Conservation (phyloP, 1,139 yeast genomes). For the Saccharomycopsis hybrid region DNA sequence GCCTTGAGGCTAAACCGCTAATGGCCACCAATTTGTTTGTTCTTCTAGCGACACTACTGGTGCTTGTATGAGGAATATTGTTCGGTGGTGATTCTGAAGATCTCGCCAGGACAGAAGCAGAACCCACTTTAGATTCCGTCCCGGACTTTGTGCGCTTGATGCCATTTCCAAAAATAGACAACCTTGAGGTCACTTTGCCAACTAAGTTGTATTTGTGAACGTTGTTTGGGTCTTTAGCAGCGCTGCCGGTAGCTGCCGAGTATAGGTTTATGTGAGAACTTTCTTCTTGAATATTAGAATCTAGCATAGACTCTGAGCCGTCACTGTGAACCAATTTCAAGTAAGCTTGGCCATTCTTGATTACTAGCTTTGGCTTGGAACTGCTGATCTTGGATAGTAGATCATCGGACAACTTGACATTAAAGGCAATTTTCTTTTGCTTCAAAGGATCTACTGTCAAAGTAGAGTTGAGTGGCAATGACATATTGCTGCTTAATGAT, state of each 20-base stretch:
- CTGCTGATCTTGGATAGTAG: slow-evolving; percentile 6
- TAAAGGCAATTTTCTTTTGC: slow-evolving; percentile 4
- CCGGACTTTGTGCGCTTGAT: slow-evolving; percentile 14
- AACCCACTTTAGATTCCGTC: slow-evolving; percentile 4
- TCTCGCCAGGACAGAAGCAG: not conserved
- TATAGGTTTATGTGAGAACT: slow-evolving; percentile 7
- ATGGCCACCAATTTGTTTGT: slow-evolving; percentile 11
- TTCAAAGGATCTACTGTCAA: slow-evolving; percentile 1
- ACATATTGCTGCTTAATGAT: slow-evolving; percentile 1
- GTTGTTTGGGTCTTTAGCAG: not conserved
- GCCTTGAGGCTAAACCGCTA: slow-evolving; percentile 2
- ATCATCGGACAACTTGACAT: slow-evolving; percentile 15
- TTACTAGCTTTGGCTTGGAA: slow-evolving; percentile 13
- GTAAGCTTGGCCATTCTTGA: slow-evolving; percentile 9
- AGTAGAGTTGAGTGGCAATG: slow-evolving; percentile 5
- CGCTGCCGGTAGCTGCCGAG: not conserved
- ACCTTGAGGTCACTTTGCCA: slow-evolving; percentile 9
- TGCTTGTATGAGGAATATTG: not conserved
- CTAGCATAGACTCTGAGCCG: slow-evolving; percentile 8
- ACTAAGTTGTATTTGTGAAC: slow-evolving; percentile 4
- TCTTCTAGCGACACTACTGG: slow-evolving; percentile 1
- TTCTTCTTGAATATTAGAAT: slow-evolving; percentile 8
- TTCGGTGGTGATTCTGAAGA: slow-evolving; percentile 2
- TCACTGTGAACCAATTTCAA: slow-evolving; percentile 14
- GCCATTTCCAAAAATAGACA: slow-evolving; percentile 13